Percentiles rank a stretch among this genome's conserved stretches.
Conservation (phyloP, 495 filamentous ascomycete species). For the Hypoxylon fuscum region DNA sequence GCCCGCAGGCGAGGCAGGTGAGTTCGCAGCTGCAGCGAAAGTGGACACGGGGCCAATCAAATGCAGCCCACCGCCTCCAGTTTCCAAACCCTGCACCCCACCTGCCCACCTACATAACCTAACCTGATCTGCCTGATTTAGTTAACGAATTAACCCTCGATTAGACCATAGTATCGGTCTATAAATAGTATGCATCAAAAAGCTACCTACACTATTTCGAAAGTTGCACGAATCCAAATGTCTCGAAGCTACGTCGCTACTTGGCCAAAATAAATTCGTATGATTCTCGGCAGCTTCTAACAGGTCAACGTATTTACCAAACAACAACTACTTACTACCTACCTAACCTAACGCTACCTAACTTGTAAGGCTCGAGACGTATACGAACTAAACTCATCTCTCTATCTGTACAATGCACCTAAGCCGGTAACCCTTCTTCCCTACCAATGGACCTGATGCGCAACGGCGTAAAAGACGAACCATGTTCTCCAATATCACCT, state of each 20-base stretch:
- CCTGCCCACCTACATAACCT: too few relatives aligned
- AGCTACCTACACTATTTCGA: not conserved
- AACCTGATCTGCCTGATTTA: too few relatives aligned
- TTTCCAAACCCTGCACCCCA: too few relatives aligned
- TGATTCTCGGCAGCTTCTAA: not conserved
- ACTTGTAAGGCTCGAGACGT: too few relatives aligned
- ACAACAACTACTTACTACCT: constrained; percentile 4
- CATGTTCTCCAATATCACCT: constrained; percentile 86
- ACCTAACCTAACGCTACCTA: too few relatives aligned
- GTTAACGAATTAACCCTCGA: too few relatives aligned
- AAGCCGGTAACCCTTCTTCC: constrained; percentile 37
- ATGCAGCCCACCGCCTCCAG: not conserved
- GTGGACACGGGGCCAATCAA: constrained; percentile 6
- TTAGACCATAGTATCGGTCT: too few relatives aligned
- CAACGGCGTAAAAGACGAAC: constrained; percentile 42
- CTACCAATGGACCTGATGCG: constrained; percentile 47
- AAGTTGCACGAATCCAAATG: too few relatives aligned
- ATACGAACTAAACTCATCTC: too few relatives aligned
- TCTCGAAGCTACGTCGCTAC: too few relatives aligned
- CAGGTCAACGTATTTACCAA: constrained; percentile 6
- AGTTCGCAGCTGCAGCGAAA: constrained; percentile 26
- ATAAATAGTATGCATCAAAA: not conserved
- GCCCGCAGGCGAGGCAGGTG: constrained; percentile 26
- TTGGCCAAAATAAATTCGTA: not conserved
- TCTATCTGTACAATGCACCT: constrained; percentile 34